Conservation (phyloP, 805 yeast species). For the Wickerhamiella lipophila region DNA sequence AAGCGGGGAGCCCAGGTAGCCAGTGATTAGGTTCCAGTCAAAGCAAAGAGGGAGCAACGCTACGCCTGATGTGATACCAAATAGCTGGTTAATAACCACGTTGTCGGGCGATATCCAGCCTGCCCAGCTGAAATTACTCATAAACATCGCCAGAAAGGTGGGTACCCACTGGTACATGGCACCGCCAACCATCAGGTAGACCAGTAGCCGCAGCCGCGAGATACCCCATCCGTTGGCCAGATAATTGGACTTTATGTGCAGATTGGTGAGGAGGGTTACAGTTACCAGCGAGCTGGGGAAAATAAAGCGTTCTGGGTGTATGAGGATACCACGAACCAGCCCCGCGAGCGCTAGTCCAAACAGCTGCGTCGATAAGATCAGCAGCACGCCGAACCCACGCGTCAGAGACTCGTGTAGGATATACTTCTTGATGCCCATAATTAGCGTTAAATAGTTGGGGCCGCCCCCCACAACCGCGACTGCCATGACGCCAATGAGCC, state of each 20-base stretch:
- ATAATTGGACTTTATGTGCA: constrained; percentile 39
- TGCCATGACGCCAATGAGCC: constrained; percentile 43
- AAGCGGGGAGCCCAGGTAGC: constrained; percentile 47
- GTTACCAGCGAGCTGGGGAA: constrained; percentile 62
- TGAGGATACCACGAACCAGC: constrained; percentile 42
- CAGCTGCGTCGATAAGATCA: constrained; percentile 45
- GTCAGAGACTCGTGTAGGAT: constrained; percentile 32
- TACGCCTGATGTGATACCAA: constrained; percentile 49
- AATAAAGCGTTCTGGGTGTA: constrained; percentile 50
- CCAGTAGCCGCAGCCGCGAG: constrained; percentile 40
- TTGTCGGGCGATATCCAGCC: constrained; percentile 54
- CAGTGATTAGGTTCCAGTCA: constrained; percentile 54
- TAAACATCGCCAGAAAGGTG: constrained; percentile 43
- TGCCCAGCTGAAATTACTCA: constrained; percentile 47
- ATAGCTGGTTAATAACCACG: constrained; percentile 48
- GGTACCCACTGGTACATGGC: constrained; percentile 50
- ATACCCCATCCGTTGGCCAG: constrained; percentile 50
- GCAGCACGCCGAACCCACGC: constrained; percentile 43
- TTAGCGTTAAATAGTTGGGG: constrained; percentile 47
- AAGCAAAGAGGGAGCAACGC: constrained; percentile 56
- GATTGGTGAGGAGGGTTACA: constrained; percentile 42
- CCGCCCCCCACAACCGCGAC: constrained; percentile 29
- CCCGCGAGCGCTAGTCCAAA: constrained; percentile 63
- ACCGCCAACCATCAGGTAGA: constrained; percentile 30
- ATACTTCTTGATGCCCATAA: constrained; percentile 41